Evolutionary conservation across 208 protist genomes (phyloP).

Genomic region (Angomonas ambiguus): DNA sequence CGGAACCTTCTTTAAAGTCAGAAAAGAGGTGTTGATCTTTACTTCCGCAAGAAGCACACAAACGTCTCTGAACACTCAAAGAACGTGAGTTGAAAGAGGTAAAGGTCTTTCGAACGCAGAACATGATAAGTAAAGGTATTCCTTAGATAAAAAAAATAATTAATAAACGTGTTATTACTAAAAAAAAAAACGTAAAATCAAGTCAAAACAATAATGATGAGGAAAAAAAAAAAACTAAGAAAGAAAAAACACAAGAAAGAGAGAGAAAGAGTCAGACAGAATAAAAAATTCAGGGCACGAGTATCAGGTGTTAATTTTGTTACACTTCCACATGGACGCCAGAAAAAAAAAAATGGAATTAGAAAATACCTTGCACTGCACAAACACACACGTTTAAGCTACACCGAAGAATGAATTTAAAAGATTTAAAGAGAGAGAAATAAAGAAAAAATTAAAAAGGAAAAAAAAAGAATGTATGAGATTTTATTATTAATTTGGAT

Average conservation of each 20-base stretch:
- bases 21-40: slow-evolving; percentile 67
- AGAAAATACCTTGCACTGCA: no score
- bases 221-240: slow-evolving; percentile 3
- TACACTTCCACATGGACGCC: no score
- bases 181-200: slow-evolving; percentile 18
- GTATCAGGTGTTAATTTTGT: no score
- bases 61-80: not conserved
- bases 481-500: not conserved
- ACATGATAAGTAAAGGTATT: not conserved
- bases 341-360: no score
- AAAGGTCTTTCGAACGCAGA: not conserved
- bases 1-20: slow-evolving; percentile 51
- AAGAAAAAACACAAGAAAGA: not conserved
- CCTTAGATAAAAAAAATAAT: not conserved
- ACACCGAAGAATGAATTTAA: not conserved
- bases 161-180: not conserved
- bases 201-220: not conserved
- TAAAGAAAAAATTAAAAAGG: slow-evolving; percentile 9
- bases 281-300: no score
- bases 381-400: not conserved
- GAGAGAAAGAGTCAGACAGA: not conserved
- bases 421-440: not conserved
- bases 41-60: not conserved
- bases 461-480: slow-evolving; percentile 11
- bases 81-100: not conserved